These are phyloP conservation scores for Xanthoconium stramineum DNA, from an alignment of 768 basidiomycete species.

Conservation along the genomic window DNA sequence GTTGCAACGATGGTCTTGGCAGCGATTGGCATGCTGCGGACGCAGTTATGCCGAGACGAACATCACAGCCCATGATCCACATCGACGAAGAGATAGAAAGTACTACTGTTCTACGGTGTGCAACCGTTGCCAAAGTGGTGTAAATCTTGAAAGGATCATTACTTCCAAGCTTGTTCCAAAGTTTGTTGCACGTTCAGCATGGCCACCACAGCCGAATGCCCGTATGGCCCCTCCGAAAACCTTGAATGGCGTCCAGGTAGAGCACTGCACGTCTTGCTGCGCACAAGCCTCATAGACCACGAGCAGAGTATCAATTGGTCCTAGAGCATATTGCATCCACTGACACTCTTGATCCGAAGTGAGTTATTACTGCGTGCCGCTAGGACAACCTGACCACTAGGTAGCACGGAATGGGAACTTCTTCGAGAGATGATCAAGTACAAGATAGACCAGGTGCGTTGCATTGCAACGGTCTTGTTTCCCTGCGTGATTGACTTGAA, in stretches of 20 bases:
- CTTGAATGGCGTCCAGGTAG: slow-evolving; percentile 57
- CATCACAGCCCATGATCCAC: too few relatives aligned
- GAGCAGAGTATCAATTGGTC: slow-evolving; percentile 53
- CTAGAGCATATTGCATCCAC: slow-evolving; percentile 62
- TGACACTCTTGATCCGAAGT: slow-evolving; percentile 59
- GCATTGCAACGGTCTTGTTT: background rate
- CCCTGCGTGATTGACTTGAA: background rate
- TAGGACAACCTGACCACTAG: slow-evolving; percentile 11
- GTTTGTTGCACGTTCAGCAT: slow-evolving; percentile 8
- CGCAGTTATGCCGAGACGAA: too few relatives aligned
- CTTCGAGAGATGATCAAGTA: slow-evolving; percentile 71
- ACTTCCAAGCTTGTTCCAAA: background rate
- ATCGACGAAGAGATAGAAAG: too few relatives aligned
- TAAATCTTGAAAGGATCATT: too few relatives aligned
- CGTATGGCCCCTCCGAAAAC: slow-evolving; percentile 14
- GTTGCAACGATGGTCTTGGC: too few relatives aligned
- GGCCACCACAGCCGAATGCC: slow-evolving; percentile 14
- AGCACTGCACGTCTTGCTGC: background rate
- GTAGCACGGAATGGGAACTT: slow-evolving; percentile 65
- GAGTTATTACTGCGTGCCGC: background rate
- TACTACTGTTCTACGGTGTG: too few relatives aligned
- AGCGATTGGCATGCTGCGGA: too few relatives aligned
- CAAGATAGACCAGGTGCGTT: slow-evolving; percentile 61
- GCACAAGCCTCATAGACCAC: slow-evolving; percentile 6
- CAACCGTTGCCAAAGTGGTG: too few relatives aligned